phyloP scores from a whole-genome alignment of 306 rosid species.

The Corylus americana region DNA sequence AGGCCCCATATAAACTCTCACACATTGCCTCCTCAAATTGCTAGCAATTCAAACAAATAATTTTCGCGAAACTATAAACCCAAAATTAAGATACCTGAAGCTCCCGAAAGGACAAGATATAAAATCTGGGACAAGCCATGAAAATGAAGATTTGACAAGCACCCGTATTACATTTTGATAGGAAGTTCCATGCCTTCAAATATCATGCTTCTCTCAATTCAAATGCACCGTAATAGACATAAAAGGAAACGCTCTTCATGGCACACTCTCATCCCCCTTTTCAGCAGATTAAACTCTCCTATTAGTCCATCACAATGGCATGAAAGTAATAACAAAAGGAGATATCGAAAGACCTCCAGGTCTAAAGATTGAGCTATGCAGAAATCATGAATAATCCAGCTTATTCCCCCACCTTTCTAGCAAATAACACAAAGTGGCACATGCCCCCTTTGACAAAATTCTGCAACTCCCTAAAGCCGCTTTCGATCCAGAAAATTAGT shows the following conservation, averaged over 20 bases:
- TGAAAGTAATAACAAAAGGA: not conserved
- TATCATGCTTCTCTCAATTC: conserved; percentile 21
- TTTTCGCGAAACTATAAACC: not conserved
- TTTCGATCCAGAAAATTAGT: not conserved
- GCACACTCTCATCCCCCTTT: not conserved
- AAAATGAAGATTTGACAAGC: not conserved
- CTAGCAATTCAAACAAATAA: too few relatives aligned
- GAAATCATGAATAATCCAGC: not conserved
- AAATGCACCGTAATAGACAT: conserved; percentile 6
- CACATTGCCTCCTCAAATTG: too few relatives aligned
- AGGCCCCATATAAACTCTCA: too few relatives aligned
- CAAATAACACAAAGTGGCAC: conserved; percentile 23
- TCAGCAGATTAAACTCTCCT: not conserved
- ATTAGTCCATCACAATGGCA: not conserved
- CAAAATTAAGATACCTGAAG: not conserved
- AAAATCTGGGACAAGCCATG: not conserved
- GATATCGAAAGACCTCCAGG: not conserved
- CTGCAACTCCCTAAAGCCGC: not conserved
- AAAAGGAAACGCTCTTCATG: not conserved
- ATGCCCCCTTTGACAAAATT: too few relatives aligned
- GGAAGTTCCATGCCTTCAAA: not conserved
- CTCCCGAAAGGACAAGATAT: not conserved
- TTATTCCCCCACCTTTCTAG: conserved; percentile 23
- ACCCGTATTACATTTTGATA: not conserved
- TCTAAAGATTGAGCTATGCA: not conserved